Evolutionary conservation across 345 rosid species (phyloP), one percentile per base, ranked within the genome.

Genomic region (Sisymbrium irio): DNA sequence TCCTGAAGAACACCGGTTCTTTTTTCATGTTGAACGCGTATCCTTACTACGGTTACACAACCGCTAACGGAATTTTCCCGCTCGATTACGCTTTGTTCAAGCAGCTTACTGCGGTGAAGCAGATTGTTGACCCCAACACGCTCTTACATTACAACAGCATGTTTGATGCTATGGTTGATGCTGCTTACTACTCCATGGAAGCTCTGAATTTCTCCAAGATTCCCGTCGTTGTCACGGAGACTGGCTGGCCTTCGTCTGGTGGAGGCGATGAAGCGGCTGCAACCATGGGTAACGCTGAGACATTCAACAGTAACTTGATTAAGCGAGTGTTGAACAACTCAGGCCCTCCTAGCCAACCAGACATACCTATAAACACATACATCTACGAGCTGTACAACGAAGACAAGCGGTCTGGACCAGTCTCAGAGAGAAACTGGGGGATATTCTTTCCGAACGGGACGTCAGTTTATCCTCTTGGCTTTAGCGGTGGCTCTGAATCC

Each of bases 151-250:
- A 76, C 75, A 78, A 82, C 78, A 96, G 99, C 80, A 92, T 96
- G 99, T 90, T 92, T 78, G 99, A 92, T 65, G 94, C 99, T 0
- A 88, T 96, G 98, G 95, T 96, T 58, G 99, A 96, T 76, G 99
- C 99, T 58, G 75, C 98, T 40, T 96, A 90, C 80, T 96, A 92
- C 81, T 86, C 99, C 22, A 90, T 96, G 56, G 85, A 82, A 28
- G 90, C 88, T 50, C 22, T 83, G 61, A 86, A 87, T 51, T 84
- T 89, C 75, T 83, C 97, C 0, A 89, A 84, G 55, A 85, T 96
- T 47, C 90, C 92, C 0, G 79, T 96, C 63, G 84, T 86, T 61
- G 93, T 96, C 49, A 85, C 98, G 3, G 99, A 96, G 78, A 85
- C 97, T 1, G 99, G 99, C 35, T 96, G 99, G 99, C 99, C 99